Base-by-base conservation (phyloP, 1,284 basidiomycete species). In the Salmacisia buchloeana region DNA sequence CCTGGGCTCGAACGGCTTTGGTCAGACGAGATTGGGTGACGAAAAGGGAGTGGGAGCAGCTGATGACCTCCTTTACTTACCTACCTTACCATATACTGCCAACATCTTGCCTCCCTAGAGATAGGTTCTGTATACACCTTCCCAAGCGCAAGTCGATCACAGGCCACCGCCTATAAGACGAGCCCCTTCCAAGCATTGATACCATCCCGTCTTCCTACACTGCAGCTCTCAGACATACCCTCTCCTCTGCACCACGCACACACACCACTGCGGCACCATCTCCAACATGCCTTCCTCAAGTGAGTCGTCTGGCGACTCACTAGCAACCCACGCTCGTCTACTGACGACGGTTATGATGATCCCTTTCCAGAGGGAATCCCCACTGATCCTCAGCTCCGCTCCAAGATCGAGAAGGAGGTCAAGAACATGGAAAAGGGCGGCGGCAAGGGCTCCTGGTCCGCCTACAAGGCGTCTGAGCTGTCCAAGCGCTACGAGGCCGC, bases 371-470 rank as follows among this genome's bases (percentile, higher is more conserved):
- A 52, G 46, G 46, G 46, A 25, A 31, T 52, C 46, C 46, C 46
- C 2, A 52, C 46, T 27, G 46, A 52, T 25, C 46, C 46, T 31
- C 46, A 52, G 4, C 46, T 52, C 21, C 46, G 46, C 21, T 52
- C 46, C n/a, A 52, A 52, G 46, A 29, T 52, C 7, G 46, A 52
- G 46, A 4, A 52, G 46, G 80, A 81, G 71, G 73, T 81, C 18
- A 75, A 79, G 72, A 68, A 80, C 33, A 77, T 81, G 73, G 77
- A 79, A 35, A 82, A 82, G 39, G 81, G 81, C 12, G 79, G 79
- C 21, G 82, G 81, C 27, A 76, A 76, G 46, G 82, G 82, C 13
- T 73, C 80, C 59, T 82, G 81, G 82, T 76, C 79, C 31, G 81
- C 81, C 10, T 82, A 76, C 75, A 82, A 81, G 70, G 46, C 46